Conservation (phyloP, 305 asterid species). For the Fraxinus platypoda region DNA sequence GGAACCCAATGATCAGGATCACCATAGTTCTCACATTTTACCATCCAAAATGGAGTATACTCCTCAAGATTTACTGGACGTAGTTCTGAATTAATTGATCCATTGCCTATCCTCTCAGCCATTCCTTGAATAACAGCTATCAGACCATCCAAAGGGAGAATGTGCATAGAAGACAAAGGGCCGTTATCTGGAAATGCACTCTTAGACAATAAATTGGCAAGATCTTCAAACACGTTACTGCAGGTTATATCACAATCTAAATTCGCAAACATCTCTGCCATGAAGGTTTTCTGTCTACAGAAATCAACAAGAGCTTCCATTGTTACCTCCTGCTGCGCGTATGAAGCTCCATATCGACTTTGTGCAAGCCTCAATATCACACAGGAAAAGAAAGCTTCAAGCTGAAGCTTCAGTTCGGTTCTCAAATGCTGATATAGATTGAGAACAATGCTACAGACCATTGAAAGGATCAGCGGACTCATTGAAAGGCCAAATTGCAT, state of each 20-base stretch:
- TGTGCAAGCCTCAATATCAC: slow-evolving; percentile 93
- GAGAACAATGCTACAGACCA: slow-evolving; percentile 92
- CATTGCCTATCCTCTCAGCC: slow-evolving; percentile 98
- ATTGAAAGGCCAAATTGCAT: slow-evolving; percentile 92
- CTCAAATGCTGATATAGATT: slow-evolving; percentile 87
- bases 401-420: slow-evolving; percentile 85
- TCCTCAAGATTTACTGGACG: slow-evolving; percentile 65
- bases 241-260: slow-evolving; percentile 97
- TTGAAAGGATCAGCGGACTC: slow-evolving; percentile 92
- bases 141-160: slow-evolving; percentile 97
- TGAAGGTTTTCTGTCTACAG: slow-evolving; percentile 89
- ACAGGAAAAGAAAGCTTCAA: slow-evolving; percentile 97
- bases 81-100: slow-evolving; percentile 63
- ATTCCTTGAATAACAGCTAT: slow-evolving; percentile 98
- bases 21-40: slow-evolving; percentile 78
- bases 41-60: slow-evolving; percentile 96
- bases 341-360: slow-evolving; percentile 85
- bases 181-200: slow-evolving; percentile 96
- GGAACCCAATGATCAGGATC: slow-evolving; percentile 96
- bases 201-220: slow-evolving; percentile 89
- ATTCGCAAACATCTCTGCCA: slow-evolving; percentile 96
- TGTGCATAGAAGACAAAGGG: slow-evolving; percentile 94
- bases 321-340: slow-evolving; percentile 97
- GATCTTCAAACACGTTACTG: slow-evolving; percentile 90
- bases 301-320: slow-evolving; percentile 98